Percentiles rank a stretch among this genome's conserved stretches.
phyloP scores from a whole-genome alignment of 306 rosid species.

The Castanopsis chinensis region DNA sequence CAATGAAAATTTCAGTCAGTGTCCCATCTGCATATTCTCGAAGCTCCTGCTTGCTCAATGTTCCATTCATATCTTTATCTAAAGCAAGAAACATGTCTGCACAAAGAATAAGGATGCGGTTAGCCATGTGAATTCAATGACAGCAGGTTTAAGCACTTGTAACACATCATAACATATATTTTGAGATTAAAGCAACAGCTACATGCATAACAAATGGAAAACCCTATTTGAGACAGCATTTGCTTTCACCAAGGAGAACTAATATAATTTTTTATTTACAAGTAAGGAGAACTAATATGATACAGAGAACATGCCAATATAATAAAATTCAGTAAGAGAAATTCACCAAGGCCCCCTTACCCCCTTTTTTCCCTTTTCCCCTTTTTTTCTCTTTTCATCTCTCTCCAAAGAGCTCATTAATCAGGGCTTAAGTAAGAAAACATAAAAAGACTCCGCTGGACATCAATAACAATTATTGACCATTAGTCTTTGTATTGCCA shows the following conservation, averaged over 20 bases:
- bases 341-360: neutral
- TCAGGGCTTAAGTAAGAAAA: neutral
- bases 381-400: too few species aligned
- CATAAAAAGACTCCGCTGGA: neutral
- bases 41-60: constrained; percentile 97
- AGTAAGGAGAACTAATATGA: too few species aligned
- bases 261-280: neutral
- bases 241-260: neutral
- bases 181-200: neutral
- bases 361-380: neutral
- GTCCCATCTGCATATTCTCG: constrained; percentile 97
- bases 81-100: constrained; percentile 93
- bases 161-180: constrained; percentile 10
- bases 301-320: neutral
- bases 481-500: too few species aligned
- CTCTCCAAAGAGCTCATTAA: neutral
- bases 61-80: constrained; percentile 72
- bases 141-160: neutral
- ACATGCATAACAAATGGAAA: neutral
- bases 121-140: neutral
- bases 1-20: constrained; percentile 90
- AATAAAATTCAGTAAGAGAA: neutral
- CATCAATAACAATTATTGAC: too few species aligned
- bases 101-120: constrained; percentile 26
- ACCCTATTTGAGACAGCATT: neutral